Evolutionary conservation across 345 rosid species (phyloP), one percentile per base, ranked within the genome.

Genomic region (Populus tremula): DNA sequence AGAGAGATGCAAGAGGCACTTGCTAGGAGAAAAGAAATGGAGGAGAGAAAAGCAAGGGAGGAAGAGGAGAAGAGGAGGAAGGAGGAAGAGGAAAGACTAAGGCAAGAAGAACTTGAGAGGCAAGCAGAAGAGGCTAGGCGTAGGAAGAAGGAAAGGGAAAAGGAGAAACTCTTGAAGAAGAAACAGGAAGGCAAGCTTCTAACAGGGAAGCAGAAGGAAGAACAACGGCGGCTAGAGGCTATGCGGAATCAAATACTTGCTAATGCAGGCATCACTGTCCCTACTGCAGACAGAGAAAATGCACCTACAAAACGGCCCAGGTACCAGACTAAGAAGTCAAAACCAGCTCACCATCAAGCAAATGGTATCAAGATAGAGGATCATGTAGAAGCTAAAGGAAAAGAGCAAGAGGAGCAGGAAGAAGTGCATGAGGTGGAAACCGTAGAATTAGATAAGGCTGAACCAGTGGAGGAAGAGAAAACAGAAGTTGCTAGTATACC

Each of bases 101-200:
- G 83, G 86, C 92, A 84, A 77, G 99, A 96, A 85, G 98, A 92
- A 84, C 91, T 87, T 67, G 98, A 92, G 87, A 90, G 82, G 84
- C 93, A 87, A 89, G 98, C 92, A 49, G 99, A 96, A 78, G 99
- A 96, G 88, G 94, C 98, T 79, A 96, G 78, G 84, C 94, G 97
- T 18, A 82, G 78, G 88, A 93, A 85, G 79, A 93, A 92, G 77
- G 98, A 96, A 80, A 96, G 79, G 81, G 98, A 93, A 76, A 96
- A 92, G 84, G 98, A 96, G 82, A 96, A 90, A 78, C 84, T 90
- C 8, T 82, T 88, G 81, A 92, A 86, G 90, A 96, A 92, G 91
- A 96, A 90, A 84, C 93, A 77, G 81, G 99, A 96, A 75, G 99
- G 99, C 39, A 93, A 83, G 79, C 86, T 92, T 77, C 91, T 96